phyloP scores from a whole-genome alignment of 495 filamentous ascomycete species.

The Aspergillus carlsbadensis region DNA sequence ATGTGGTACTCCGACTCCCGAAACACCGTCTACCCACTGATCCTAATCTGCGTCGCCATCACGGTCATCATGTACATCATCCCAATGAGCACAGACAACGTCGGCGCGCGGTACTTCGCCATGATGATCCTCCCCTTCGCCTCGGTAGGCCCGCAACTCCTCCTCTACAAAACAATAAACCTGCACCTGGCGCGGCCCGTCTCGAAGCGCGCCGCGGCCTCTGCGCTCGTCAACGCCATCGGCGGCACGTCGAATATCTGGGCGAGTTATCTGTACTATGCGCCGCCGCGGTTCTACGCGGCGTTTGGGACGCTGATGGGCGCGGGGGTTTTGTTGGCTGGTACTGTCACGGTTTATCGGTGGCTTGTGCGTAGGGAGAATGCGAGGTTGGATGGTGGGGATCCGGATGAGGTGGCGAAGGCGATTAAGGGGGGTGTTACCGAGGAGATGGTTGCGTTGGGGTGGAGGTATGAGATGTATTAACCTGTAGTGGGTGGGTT shows the following conservation, averaged over 20 bases:
- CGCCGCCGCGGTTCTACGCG: conserved; percentile 33
- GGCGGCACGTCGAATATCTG: conserved; percentile 41
- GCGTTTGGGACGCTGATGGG: conserved; percentile 39
- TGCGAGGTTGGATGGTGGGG: conserved; percentile 31
- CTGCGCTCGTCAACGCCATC: conserved; percentile 32
- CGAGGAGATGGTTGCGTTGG: conserved; percentile 38
- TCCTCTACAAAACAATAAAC: conserved; percentile 32
- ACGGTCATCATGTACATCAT: conserved; percentile 29
- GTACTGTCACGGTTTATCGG: conserved; percentile 32
- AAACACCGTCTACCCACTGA: conserved; percentile 25
- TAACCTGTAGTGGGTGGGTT: conserved; percentile 19
- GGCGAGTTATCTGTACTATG: conserved; percentile 39
- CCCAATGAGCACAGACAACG: conserved; percentile 21
- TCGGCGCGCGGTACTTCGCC: conserved; percentile 29
- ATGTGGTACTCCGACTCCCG: conserved; percentile 30
- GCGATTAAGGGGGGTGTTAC: conserved; percentile 40
- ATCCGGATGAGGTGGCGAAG: conserved; percentile 29
- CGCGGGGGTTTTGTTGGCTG: conserved; percentile 29
- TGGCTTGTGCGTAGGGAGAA: conserved; percentile 39
- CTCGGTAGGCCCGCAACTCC: conserved; percentile 30
- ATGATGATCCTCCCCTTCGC: conserved; percentile 32
- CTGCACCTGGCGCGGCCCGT: conserved; percentile 27
- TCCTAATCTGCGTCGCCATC: conserved; percentile 24
- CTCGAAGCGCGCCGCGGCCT: conserved; percentile 31
- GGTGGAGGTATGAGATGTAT: conserved; percentile 45